Conservation (phyloP, 345 rosid species). For the Heritiera littoralis region DNA sequence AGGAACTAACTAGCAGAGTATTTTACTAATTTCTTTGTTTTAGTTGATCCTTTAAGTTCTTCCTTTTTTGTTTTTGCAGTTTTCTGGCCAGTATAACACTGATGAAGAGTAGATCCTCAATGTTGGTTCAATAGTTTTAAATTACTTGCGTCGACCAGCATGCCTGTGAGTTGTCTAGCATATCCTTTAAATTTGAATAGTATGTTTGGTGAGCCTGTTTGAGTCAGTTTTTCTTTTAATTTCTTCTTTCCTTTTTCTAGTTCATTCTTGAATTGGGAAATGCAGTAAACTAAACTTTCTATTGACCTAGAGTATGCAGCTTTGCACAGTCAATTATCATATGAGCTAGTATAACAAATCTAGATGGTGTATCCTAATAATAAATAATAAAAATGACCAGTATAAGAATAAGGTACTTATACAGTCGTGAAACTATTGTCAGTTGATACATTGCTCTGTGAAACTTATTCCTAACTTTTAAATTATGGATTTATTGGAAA, state of each 20-base stretch:
- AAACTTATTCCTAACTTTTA: too few species aligned
- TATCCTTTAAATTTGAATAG: neutral
- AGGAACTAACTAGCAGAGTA: neutral
- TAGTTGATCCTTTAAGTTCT: neutral
- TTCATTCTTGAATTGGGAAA: neutral
- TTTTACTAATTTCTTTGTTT: neutral
- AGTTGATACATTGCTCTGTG: too few species aligned
- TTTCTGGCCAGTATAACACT: slow-evolving; percentile 40
- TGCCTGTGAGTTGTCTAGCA: slow-evolving; percentile 56
- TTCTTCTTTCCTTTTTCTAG: neutral
- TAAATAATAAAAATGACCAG: neutral
- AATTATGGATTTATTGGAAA: too few species aligned
- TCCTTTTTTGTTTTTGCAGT: slow-evolving; percentile 33
- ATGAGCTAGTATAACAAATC: neutral
- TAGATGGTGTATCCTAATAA: neutral
- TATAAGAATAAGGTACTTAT: neutral
- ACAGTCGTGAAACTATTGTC: neutral
- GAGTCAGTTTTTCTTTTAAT: neutral
- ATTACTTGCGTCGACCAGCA: slow-evolving; percentile 58
- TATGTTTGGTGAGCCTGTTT: slow-evolving; percentile 9
- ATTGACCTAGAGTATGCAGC: neutral
- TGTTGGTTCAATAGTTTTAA: slow-evolving; percentile 47
- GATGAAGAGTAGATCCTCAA: slow-evolving; percentile 36
- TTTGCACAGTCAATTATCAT: neutral
- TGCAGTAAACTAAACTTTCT: slow-evolving; percentile 1